Evolutionary conservation across 163 green algal species (phyloP), one percentile per base, ranked within the genome.

Genomic region (Chlamydomonas reinhardtii): DNA sequence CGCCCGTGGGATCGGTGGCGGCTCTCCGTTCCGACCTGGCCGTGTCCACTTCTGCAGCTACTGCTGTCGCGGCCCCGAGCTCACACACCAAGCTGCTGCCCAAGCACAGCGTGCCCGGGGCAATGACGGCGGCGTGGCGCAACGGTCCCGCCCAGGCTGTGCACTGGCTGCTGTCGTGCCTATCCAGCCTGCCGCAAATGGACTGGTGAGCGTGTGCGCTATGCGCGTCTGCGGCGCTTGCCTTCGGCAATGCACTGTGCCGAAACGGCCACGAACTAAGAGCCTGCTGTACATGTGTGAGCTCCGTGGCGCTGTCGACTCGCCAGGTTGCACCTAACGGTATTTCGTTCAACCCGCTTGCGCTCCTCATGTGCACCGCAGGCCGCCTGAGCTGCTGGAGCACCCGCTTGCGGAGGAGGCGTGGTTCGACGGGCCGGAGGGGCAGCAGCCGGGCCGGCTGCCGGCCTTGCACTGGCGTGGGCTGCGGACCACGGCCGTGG

Each of bases 381-480:
- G 71, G 71, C 71, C 35, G 17, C 22, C 22, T 0, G 71, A 76
- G 22, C 39, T 76, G 22, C 25, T 76, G 12, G 71, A 76, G 35
- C 71, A 76, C 39, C 71, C 71, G 39, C 37, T 76, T 22, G 37
- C 71, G 27, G 71, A 76, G 71, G 71, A 76, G 32, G 32, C 19
- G 11, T 15, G 52, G 6, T 76, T 76, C 39, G 29, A 20, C 14
- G 29, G 37, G 35, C 32, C 2, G 16, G 11, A 37, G 15, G 71
- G 37, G 6, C 25, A 48, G n/a, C 64, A 71, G 64, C 62, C 12
- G 27, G 19, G 27, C 14, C 25, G 15, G 62, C 62, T 14, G 62
- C 20, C 62, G 62, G 24, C 1, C 17, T 1, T 76, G 71, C 35
- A 25, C 25, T 76, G 71, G 71, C 35, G 37, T 5, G 71, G 71